Evolutionary conservation across 2,329 filamentous ascomycete genomes (phyloP).

Genomic region (Davidsoniella virescens): DNA sequence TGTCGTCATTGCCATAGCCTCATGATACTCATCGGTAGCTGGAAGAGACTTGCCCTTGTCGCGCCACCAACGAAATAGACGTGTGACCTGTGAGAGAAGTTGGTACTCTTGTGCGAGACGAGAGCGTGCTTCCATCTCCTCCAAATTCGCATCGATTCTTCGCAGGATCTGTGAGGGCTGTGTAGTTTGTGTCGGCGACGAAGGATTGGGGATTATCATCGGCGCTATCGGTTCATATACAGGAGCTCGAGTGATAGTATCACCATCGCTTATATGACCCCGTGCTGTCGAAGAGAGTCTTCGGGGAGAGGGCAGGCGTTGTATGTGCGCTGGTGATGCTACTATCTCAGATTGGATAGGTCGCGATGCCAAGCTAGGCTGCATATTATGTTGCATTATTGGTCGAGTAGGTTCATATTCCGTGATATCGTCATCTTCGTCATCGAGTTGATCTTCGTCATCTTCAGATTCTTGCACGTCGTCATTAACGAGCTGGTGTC

Average conservation of each 20-base stretch:
- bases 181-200: slow-evolving; percentile 10
- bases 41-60: slow-evolving; percentile 8
- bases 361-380: neutral
- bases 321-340: neutral
- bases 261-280: neutral
- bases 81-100: slow-evolving; percentile 2
- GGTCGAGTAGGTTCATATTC: slow-evolving; percentile 11
- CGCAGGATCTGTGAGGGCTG: slow-evolving; percentile 12
- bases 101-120: slow-evolving; percentile 4
- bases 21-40: slow-evolving; percentile 11
- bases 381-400: neutral
- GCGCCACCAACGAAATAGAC: slow-evolving; percentile 12
- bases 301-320: neutral
- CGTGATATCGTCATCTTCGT: slow-evolving; percentile 1
- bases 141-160: slow-evolving; percentile 5
- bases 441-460: slow-evolving; percentile 1
- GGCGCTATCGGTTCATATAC: slow-evolving; percentile 6
- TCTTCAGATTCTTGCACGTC: slow-evolving; percentile 3
- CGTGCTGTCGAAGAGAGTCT: neutral
- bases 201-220: slow-evolving; percentile 1
- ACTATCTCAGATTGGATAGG: neutral
- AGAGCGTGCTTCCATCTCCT: slow-evolving; percentile 11
- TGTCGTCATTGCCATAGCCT: slow-evolving; percentile 10
- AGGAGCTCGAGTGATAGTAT: neutral
- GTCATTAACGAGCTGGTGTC: neutral